Evolutionary conservation across 495 filamentous ascomycete species (phyloP).

Genomic region (Letharia lupina): DNA sequence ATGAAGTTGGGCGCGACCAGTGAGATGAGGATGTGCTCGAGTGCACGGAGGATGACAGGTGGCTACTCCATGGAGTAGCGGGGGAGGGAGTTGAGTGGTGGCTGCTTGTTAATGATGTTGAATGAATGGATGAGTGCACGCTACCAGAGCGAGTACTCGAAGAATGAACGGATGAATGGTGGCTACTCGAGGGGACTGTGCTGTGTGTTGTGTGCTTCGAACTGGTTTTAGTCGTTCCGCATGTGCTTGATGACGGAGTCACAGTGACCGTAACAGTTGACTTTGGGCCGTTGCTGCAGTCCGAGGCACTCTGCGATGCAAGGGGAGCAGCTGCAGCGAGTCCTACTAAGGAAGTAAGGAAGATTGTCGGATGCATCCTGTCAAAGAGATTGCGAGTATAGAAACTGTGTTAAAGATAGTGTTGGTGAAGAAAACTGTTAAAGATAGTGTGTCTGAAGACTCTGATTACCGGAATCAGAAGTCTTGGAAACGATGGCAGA

Average conservation of each 20-base stretch:
- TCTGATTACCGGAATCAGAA: constrained; percentile 6
- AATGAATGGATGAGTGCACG: neutral
- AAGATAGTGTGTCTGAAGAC: neutral
- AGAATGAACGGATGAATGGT: neutral
- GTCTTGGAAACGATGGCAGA: neutral
- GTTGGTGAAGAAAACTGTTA: neutral
- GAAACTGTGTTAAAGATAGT: neutral
- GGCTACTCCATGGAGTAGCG: neutral
- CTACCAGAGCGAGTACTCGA: neutral
- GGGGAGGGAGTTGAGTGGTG: neutral
- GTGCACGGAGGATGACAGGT: neutral
- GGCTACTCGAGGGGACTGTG: neutral
- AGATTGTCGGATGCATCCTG: neutral
- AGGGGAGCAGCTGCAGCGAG: neutral
- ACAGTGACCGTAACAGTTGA: neutral
- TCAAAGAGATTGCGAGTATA: neutral
- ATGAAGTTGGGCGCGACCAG: too few relatives aligned
- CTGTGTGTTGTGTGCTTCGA: neutral
- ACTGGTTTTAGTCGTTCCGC: neutral
- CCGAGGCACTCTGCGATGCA: neutral
- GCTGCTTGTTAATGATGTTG: constrained; percentile 5
- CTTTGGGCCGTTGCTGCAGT: neutral
- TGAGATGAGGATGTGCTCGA: neutral
- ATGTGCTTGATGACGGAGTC: neutral
- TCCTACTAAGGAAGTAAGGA: neutral